These are phyloP conservation scores for Fragaria vesca DNA, from an alignment of 306 rosid species.

Conservation along the genomic window DNA sequence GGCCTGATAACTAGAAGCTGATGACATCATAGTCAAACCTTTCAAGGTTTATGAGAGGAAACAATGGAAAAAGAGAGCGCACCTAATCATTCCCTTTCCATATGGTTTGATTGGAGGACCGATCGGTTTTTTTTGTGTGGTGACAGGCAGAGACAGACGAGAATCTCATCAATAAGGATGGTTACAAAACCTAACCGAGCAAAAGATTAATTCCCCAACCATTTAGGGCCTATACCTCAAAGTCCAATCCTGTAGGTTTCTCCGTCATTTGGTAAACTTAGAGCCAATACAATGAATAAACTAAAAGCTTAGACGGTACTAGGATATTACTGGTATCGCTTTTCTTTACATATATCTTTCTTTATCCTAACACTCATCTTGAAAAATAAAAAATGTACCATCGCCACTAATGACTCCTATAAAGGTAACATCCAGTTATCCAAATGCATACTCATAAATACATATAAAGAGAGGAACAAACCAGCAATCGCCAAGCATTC, in stretches of 20 bases:
- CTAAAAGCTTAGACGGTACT: background rate
- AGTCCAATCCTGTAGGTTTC: background rate
- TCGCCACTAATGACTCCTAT: background rate
- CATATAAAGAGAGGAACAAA: constrained; percentile 31
- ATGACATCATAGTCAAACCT: no score
- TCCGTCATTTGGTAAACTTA: background rate
- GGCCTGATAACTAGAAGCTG: background rate
- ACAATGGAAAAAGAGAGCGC: no score
- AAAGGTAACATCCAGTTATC: background rate
- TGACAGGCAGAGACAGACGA: background rate
- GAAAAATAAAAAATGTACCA: background rate
- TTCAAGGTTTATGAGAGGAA: no score
- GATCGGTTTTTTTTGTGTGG: background rate
- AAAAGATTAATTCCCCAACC: background rate
- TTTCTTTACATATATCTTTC: background rate
- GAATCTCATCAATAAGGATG: background rate
- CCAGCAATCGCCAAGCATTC: constrained; percentile 99
- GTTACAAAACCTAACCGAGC: background rate
- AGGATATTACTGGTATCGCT: background rate
- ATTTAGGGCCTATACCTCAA: background rate
- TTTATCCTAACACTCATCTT: background rate
- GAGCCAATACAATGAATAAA: background rate
- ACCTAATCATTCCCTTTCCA: no score
- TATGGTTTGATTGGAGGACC: no score
- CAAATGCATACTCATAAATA: background rate